phyloP scores from a whole-genome alignment of 2,329 filamentous ascomycete species.

The Penicillium sp. region DNA sequence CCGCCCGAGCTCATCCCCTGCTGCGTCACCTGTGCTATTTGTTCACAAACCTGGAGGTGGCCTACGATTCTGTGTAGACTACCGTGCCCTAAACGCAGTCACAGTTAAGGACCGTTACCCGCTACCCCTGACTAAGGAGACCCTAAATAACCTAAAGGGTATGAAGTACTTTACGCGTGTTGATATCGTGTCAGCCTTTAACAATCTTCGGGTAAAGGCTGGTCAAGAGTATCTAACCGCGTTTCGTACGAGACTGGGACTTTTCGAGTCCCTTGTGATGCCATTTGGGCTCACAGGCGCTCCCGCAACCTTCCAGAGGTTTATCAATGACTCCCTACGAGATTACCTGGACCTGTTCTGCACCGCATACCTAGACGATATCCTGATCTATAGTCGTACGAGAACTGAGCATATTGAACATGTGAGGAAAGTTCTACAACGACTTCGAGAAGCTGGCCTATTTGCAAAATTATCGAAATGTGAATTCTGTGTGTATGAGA shows the following conservation, averaged over 20 bases:
- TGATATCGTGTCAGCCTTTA: not conserved
- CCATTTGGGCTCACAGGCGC: not conserved
- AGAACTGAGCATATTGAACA: not conserved
- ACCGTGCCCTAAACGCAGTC: no score
- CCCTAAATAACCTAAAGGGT: no score
- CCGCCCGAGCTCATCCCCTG: not conserved
- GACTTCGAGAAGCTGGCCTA: not conserved
- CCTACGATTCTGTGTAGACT: no score
- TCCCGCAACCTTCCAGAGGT: conserved; percentile 1
- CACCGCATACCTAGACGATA: conserved; percentile 3
- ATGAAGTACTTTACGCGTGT: not conserved
- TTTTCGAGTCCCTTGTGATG: conserved; percentile 1
- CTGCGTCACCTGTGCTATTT: not conserved
- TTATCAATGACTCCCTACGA: not conserved
- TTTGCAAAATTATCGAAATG: conserved; percentile 11
- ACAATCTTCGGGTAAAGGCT: not conserved
- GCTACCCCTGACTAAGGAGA: no score
- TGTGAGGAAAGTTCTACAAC: not conserved
- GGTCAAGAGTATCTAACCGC: not conserved
- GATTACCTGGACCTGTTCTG: conserved; percentile 4
- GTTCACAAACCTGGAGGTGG: not conserved
- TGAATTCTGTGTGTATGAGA: conserved; percentile 13
- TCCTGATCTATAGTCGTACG: conserved; percentile 2
- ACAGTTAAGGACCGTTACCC: no score
- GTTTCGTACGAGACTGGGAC: not conserved